Evolutionary conservation across 2,329 filamentous ascomycete species (phyloP).

Genomic region (Spiromastix sp.): DNA sequence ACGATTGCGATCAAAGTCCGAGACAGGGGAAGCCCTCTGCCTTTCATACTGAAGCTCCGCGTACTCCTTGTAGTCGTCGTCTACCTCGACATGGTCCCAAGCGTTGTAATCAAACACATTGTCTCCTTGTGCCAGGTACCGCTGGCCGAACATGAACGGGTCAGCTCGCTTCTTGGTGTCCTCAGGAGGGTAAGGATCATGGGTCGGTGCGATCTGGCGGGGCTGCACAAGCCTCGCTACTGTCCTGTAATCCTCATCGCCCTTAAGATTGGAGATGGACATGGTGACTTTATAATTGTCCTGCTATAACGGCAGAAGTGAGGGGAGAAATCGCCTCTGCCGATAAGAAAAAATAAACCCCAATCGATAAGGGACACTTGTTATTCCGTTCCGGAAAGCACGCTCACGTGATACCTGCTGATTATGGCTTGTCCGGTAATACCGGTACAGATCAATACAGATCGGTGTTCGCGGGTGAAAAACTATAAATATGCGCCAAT

Average conservation of each 20-base stretch:
- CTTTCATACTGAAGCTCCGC: slow-evolving; percentile 72
- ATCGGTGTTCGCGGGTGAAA: no score
- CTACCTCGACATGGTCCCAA: slow-evolving; percentile 95
- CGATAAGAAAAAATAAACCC: no score
- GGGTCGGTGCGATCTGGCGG: slow-evolving; percentile 44
- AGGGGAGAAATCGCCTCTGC: no score
- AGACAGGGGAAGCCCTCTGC: slow-evolving; percentile 78
- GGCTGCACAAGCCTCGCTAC: slow-evolving; percentile 37
- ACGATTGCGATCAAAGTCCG: slow-evolving; percentile 80
- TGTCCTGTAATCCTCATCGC: slow-evolving; percentile 18
- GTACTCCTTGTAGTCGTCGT: slow-evolving; percentile 78
- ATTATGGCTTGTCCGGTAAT: no score
- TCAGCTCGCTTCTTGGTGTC: slow-evolving; percentile 80
- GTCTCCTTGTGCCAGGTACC: slow-evolving; percentile 71
- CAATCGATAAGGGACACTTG: no score
- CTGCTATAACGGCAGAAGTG: no score
- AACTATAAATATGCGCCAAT: no score
- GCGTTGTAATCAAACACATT: slow-evolving; percentile 96
- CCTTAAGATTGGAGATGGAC: slow-evolving; percentile 12
- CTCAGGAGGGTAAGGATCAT: slow-evolving; percentile 56
- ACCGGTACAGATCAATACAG: no score
- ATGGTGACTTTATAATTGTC: no score
- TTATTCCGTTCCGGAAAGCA: no score
- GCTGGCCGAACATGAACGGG: slow-evolving; percentile 91
- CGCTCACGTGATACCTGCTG: no score